Evolutionary conservation across 1,284 basidiomycete genomes (phyloP), one percentile per base, ranked within the genome.

Genomic region (Cryptococcus sp.): DNA sequence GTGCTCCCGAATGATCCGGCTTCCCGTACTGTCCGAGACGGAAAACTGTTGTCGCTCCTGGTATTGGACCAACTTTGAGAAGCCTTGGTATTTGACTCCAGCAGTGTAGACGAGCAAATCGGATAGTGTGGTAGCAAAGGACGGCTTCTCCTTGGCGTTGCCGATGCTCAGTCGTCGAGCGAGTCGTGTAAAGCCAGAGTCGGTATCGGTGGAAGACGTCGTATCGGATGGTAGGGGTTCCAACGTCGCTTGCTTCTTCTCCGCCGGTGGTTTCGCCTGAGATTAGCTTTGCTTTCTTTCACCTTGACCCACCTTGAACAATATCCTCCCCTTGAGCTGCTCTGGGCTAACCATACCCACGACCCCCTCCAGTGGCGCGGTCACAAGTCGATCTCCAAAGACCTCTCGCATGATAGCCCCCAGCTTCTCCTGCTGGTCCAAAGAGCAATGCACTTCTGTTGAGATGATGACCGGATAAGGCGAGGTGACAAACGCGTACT

Each of bases 381-480:
- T 78, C 22, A 94, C 76, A 11, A 98, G 77, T 23, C 79, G 76
- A 26, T 85, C 80, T 0, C 90, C 90, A 59, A 98, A 88, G 1
- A 82, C 82, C 28, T 84, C 80, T 14, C 71, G 77, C 79, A 98
- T 83, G 54, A 94, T 88, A 2, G 75, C 66, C 0, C 84, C 91
- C 24, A 97, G 78, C 65, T 79, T 78, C 42, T 87, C 86, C 69
- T 98, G 94, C 70, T 95, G 90, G 19, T 79, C 71, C 3, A 90
- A 61, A 0, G 81, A 78, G 68, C 90, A 95, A 63, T 97, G 93
- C 1, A 97, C 81, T 74, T 99, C 94, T 18, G 92, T 85, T 10
- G 90, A 95, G 54, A 99, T 85, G 66, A 98, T 87, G 60, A 99
- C 77, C 0, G 94, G 94, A 68, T 93, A 97, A 0, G 91, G 88